phyloP scores from a whole-genome alignment of 2,329 filamentous ascomycete genomes.

The Ascomycota sp. region DNA sequence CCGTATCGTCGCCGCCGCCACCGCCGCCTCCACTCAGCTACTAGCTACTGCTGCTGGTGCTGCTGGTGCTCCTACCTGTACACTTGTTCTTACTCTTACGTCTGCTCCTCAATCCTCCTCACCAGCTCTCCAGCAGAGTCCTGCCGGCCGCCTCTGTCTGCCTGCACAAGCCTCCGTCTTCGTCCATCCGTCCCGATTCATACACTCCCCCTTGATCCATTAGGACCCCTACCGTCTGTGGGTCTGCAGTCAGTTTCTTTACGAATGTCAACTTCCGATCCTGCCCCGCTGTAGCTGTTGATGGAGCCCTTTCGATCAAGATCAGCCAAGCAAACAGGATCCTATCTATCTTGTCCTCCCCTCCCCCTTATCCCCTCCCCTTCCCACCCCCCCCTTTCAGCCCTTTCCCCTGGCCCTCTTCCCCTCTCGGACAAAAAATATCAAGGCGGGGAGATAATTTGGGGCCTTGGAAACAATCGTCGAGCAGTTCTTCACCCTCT shows the following conservation, averaged over 20 bases:
- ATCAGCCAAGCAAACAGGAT: constrained; percentile 1
- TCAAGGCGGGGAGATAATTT: no score
- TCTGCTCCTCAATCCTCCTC: no score
- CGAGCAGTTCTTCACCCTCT: not conserved
- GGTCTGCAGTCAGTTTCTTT: not conserved
- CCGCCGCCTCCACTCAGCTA: no score
- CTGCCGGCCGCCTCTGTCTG: not conserved
- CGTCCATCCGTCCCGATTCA: not conserved
- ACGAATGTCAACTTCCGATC: constrained; percentile 1
- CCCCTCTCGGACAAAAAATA: not conserved
- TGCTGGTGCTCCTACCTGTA: no score
- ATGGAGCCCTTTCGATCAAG: constrained; percentile 1
- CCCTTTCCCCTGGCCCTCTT: no score
- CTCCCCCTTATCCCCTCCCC: not conserved
- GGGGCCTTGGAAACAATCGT: not conserved
- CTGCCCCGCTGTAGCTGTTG: constrained; percentile 1
- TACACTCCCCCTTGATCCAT: constrained; percentile 1
- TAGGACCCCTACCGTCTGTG: constrained; percentile 1
- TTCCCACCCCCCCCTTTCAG: no score
- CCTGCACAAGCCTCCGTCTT: not conserved
- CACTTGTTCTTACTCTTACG: no score
- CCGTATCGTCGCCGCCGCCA: no score
- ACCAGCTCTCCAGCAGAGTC: no score
- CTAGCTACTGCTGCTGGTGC: no score
- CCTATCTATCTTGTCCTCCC: not conserved